phyloP scores from a whole-genome alignment of 331 rosid species.

The Cucumis variabilis region DNA sequence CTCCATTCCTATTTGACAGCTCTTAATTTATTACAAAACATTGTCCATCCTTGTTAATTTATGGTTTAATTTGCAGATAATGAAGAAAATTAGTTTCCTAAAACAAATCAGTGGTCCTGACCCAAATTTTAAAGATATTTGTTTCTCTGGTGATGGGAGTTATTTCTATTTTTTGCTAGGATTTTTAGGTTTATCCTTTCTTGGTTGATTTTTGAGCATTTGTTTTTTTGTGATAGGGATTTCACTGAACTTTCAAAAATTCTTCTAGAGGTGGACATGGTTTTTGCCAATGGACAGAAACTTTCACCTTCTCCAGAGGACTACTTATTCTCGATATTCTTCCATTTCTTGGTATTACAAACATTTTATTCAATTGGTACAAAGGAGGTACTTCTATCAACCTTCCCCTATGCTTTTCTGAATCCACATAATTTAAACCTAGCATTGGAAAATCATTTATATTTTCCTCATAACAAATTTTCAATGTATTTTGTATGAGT shows the following conservation, averaged over 20 bases:
- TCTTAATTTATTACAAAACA: neutral
- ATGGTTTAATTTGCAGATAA: slow-evolving; percentile 42
- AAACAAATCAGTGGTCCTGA: slow-evolving; percentile 56
- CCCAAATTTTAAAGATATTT: slow-evolving; percentile 53
- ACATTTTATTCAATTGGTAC: slow-evolving; percentile 96
- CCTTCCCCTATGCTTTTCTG: slow-evolving; percentile 4
- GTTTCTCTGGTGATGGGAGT: slow-evolving; percentile 64
- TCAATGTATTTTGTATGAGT: slow-evolving; percentile 24
- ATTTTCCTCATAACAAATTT: neutral
- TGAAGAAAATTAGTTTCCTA: slow-evolving; percentile 38
- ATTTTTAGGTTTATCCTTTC: neutral
- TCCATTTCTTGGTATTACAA: too few species aligned
- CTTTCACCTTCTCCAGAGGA: slow-evolving; percentile 48
- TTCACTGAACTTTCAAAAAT: slow-evolving; percentile 41
- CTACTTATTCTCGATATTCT: slow-evolving; percentile 56
- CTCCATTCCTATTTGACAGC: neutral
- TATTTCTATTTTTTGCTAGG: slow-evolving; percentile 30
- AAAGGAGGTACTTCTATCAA: slow-evolving; percentile 72
- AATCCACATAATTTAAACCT: neutral
- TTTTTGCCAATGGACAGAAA: slow-evolving; percentile 49
- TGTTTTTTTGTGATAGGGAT: slow-evolving; percentile 42
- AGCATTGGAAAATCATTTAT: neutral
- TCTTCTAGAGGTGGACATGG: slow-evolving; percentile 58
- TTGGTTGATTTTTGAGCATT: slow-evolving; percentile 26
- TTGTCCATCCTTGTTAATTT: neutral